Conservation (phyloP, 768 basidiomycete genomes). For the Paxillus ammoniavirescens region DNA sequence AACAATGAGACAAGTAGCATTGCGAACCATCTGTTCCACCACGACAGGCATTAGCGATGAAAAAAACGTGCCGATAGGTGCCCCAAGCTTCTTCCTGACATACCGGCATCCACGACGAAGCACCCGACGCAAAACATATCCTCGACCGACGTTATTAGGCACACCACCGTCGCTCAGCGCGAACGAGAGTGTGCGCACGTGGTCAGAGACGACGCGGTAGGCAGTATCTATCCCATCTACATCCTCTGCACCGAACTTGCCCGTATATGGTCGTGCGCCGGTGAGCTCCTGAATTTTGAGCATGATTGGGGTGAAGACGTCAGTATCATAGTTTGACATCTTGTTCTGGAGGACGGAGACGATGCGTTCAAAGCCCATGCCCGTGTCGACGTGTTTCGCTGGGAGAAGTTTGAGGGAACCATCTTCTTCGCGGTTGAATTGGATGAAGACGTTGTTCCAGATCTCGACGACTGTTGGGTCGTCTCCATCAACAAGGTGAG, state of each 20-base stretch:
- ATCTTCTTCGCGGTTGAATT: conserved; percentile 94
- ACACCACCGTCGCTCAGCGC: conserved; percentile 96
- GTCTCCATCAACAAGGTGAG: conserved; percentile 90
- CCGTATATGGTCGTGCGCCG: conserved; percentile 82
- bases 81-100: conserved; percentile 91
- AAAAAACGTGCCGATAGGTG: conserved; percentile 93
- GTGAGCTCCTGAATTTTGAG: conserved; percentile 83
- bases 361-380: conserved; percentile 98
- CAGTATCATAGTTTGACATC: conserved; percentile 97
- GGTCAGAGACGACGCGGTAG: conserved; percentile 96
- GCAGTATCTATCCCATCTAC: conserved; percentile 94
- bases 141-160: conserved; percentile 93
- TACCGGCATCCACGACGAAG: conserved; percentile 93
- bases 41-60: conserved; percentile 88
- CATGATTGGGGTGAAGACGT: conserved; percentile 91
- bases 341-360: conserved; percentile 92
- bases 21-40: conserved; percentile 79
- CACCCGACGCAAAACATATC: conserved; percentile 95
- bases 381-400: conserved; percentile 95
- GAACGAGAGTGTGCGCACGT: conserved; percentile 92
- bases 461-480: conserved; percentile 97
- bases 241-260: conserved; percentile 95
- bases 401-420: conserved; percentile 79
- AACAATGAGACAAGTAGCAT: background rate
- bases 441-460: conserved; percentile 99